A percentile compares a stretch with the other conserved stretches of the same genome.
These are phyloP conservation scores for Didymella glomerata DNA, from an alignment of 2,329 filamentous ascomycete species.

Conservation along the genomic window DNA sequence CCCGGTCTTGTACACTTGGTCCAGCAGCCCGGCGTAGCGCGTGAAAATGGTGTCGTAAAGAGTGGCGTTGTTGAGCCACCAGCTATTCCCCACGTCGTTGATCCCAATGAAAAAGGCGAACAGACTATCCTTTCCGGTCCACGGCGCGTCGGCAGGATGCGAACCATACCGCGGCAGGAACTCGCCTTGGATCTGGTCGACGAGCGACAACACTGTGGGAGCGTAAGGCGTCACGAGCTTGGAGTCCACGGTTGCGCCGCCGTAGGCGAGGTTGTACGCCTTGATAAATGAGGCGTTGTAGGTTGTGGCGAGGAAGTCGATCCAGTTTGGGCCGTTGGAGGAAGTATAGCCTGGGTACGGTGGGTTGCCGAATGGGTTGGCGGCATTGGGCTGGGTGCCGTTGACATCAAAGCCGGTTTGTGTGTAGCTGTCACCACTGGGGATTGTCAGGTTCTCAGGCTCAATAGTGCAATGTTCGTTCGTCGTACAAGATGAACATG, in stretches of 20 bases:
- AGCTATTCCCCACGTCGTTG: constrained; percentile 64
- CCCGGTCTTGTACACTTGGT: constrained; percentile 55
- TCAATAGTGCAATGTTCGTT: no score
- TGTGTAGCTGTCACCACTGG: constrained; percentile 67
- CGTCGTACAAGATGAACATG: constrained; percentile 44
- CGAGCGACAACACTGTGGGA: constrained; percentile 59
- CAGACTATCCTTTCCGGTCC: constrained; percentile 56
- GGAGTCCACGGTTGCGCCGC: constrained; percentile 54
- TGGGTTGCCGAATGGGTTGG: constrained; percentile 70
- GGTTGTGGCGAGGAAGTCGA: constrained; percentile 55
- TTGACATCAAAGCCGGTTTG: constrained; percentile 66
- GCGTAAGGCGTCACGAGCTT: constrained; percentile 59
- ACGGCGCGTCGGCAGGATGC: constrained; percentile 47
- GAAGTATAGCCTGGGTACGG: constrained; percentile 56
- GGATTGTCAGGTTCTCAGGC: constrained; percentile 11
- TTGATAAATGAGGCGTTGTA: constrained; percentile 55
- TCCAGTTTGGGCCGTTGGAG: constrained; percentile 63
- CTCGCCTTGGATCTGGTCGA: constrained; percentile 59
- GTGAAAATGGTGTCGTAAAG: constrained; percentile 49
- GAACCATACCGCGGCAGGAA: constrained; percentile 55
- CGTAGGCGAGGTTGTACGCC: constrained; percentile 63
- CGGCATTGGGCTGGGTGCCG: constrained; percentile 59
- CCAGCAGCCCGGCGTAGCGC: constrained; percentile 49
- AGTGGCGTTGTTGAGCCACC: constrained; percentile 51
- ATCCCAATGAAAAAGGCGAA: constrained; percentile 65